phyloP scores from a whole-genome alignment of 208 protist species.

The Phytomonas francai region DNA sequence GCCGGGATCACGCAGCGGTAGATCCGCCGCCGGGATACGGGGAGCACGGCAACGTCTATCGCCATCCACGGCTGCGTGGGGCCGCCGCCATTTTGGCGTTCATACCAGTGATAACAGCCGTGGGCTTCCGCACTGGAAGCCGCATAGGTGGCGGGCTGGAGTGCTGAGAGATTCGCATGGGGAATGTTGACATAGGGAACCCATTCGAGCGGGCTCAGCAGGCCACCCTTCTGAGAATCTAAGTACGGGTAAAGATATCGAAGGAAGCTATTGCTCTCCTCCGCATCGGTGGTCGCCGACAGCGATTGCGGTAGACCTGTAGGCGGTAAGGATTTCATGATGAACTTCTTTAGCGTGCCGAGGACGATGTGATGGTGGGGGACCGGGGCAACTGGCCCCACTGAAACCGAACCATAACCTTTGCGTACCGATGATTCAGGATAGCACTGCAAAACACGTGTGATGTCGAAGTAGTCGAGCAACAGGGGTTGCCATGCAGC shows the following conservation, averaged over 20 bases:
- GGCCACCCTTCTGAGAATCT: neutral
- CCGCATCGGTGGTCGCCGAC: no score
- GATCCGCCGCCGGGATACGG: constrained; percentile 32
- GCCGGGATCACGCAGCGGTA: constrained; percentile 58
- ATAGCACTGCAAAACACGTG: constrained; percentile 71
- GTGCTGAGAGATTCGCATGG: no score
- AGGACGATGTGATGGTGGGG: constrained; percentile 19
- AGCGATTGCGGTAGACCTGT: no score
- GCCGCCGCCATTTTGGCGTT: neutral
- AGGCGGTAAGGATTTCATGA: constrained; percentile 7
- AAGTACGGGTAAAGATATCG: neutral
- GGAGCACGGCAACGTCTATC: constrained; percentile 14
- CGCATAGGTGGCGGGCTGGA: constrained; percentile 2
- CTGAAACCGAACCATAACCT: neutral
- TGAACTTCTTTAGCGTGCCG: constrained; percentile 23
- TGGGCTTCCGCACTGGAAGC: constrained; percentile 8
- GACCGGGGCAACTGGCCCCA: constrained; percentile 5
- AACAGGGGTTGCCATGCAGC: constrained; percentile 64
- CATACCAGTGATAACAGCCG: neutral
- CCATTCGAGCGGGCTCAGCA: constrained; percentile 10
- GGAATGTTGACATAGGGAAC: neutral
- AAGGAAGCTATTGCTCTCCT: neutral
- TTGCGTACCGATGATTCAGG: constrained; percentile 16
- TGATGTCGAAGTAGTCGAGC: constrained; percentile 44
- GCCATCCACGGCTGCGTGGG: neutral